A percentile compares a stretch with the other conserved stretches of the same genome.
These are phyloP conservation scores for Fraxinus ornus DNA, from an alignment of 305 asterid genomes.

Conservation along the genomic window DNA sequence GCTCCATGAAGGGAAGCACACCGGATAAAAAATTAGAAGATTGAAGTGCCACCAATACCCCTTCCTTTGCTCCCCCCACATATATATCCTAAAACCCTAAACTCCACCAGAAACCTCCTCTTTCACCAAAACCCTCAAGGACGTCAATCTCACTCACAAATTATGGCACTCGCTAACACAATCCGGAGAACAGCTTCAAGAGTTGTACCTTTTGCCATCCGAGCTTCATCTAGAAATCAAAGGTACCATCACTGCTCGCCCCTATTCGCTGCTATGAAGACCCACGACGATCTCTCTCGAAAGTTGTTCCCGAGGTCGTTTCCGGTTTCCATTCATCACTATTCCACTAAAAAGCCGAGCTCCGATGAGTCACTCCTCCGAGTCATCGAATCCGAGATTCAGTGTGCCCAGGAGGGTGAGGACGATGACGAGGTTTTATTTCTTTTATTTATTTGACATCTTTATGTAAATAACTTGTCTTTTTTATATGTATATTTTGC, in stretches of 20 bases:
- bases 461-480: background rate
- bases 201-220: constrained; percentile 36
- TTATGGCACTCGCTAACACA: constrained; percentile 34
- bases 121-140: no score
- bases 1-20: no score
- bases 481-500: no score
- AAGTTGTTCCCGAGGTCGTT: constrained; percentile 26
- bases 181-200: constrained; percentile 38
- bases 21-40: no score
- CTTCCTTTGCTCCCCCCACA: no score
- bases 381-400: constrained; percentile 36
- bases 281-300: constrained; percentile 20
- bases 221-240: constrained; percentile 35
- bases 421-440: constrained; percentile 28
- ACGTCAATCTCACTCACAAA: no score
- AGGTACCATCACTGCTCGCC: no score
- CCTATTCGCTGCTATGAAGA: constrained; percentile 4
- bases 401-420: no score
- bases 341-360: constrained; percentile 15
- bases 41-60: no score
- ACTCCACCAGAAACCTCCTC: no score
- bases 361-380: constrained; percentile 57
- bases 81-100: no score
- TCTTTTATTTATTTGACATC: background rate
- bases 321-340: constrained; percentile 41